Evolutionary conservation across 2,329 filamentous ascomycete genomes (phyloP), one percentile per base, ranked within the genome.

Genomic region (Aureobasidium vineae): DNA sequence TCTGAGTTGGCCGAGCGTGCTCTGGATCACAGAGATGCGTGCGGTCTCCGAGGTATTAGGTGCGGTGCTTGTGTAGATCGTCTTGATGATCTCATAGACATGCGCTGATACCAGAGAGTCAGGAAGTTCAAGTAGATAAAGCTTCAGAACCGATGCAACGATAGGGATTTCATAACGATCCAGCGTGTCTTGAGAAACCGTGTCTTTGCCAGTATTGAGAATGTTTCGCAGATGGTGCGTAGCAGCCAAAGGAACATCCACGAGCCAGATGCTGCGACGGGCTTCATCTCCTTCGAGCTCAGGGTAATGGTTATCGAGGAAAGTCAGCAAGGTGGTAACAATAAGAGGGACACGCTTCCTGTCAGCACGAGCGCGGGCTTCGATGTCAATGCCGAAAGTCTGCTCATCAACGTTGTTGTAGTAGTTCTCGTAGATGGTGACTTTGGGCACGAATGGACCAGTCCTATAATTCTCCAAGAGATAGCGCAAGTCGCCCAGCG

Each of bases 81-180:
- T 98, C 80, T 97, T 93, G 76, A 99, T 89, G 75, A 99, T 98
- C 80, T 99, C 96, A 77, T 99, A 99, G 67, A 99, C 92, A 76
- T 98, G 94, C 47, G 92, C 96, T 66, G 95, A 98, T 69, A 99
- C 94, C 69, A 99, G 85, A n/a, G 95, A 98, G 79, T 99, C 95
- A 74, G 95, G 95, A 66, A 99, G 85, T 80, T 99, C 95, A 70
- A 97, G 85, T 49, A 99, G 86, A 75, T 99, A 99, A 65, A 99
- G 83, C 79, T 97, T 98, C 69, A 99, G 81, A 71, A 96, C 86
- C 74, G 91, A 94, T 54, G 95, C 95, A 76, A 98, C 90, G 70
- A 96, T 94, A 54, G 95, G 92, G 71, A 99, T 90, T 76, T 99
- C 95, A 75, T 92, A 98, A 73, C 92, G 90, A 67, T 91, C 86